phyloP scores from a whole-genome alignment of 495 filamentous ascomycete species.

The Penicillium lividum region DNA sequence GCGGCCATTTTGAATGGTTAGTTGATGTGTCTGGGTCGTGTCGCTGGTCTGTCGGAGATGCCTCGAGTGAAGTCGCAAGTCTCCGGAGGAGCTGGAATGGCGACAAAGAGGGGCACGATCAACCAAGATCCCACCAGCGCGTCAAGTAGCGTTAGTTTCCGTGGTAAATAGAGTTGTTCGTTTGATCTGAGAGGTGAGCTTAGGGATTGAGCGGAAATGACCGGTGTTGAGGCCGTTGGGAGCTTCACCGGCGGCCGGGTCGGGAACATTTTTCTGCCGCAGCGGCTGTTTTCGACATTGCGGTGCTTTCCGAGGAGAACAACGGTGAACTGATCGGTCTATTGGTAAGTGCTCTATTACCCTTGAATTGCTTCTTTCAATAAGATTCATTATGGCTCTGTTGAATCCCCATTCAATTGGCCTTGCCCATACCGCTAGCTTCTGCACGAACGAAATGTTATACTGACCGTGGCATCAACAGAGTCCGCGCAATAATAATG shows the following conservation, averaged over 20 bases:
- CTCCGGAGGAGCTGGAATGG: conserved; percentile 23
- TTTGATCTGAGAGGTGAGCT: conserved; percentile 12
- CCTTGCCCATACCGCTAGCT: not conserved
- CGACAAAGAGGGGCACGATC: conserved; percentile 27
- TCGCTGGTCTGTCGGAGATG: conserved; percentile 19
- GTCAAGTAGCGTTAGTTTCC: conserved; percentile 18
- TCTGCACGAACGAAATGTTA: not conserved
- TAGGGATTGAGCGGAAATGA: conserved; percentile 11
- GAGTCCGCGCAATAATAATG: conserved; percentile 25
- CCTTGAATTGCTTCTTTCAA: not conserved
- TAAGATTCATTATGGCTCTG: not conserved
- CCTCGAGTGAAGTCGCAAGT: conserved; percentile 24
- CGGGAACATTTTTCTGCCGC: conserved; percentile 53
- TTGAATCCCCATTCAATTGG: not conserved
- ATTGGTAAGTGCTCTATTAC: conserved; percentile 14
- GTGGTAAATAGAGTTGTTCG: conserved; percentile 6
- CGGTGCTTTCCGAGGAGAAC: conserved; percentile 31
- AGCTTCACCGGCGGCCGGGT: conserved; percentile 48
- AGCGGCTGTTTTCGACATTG: conserved; percentile 24
- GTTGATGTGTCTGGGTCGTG: conserved; percentile 13
- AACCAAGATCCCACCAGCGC: conserved; percentile 37
- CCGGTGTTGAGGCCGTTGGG: conserved; percentile 45
- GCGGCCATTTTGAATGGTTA: conserved; percentile 39
- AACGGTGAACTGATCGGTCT: conserved; percentile 14
- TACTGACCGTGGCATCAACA: conserved; percentile 21